Base-by-base conservation (phyloP, 768 basidiomycete genomes). In the Gloeopeniophorella convolvens region DNA sequence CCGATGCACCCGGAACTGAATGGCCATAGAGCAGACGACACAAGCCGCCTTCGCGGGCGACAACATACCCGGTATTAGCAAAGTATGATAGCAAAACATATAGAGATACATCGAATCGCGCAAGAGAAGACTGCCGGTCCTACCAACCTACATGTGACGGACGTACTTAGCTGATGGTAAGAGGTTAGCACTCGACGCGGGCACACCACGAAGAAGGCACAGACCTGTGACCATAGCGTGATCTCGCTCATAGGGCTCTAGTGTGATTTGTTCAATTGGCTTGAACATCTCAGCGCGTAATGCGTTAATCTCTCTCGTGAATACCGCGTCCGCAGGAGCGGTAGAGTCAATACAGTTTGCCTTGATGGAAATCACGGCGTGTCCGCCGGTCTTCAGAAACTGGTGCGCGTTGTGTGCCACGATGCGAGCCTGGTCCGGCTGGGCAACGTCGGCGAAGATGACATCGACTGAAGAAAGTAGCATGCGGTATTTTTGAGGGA, bases 271-370 rank as follows among this genome's bases (percentile, higher is more conserved):
- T 65, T 97, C 93, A 42, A 93, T 73, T 12, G 96, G 93, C 73
- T 93, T 97, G 72, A 99, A 83, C 60, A 81, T 83, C 62, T 73
- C 75, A 40, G 76, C 74, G 65, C 85, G 82, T 62, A 98, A 73
- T 55, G 71, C 77, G 65, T 91, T 80, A 34, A 97, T 87, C 69
- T 98, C 91, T 31, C 76, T 70, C 1, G 90, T 85, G 61, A 98
- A 99, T 40, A 98, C 85, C 21, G 82, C 83, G 56, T 91, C 89
- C 9, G 96, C 82, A 2, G 90, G 81, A 3, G 78, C 79, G n/a
- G 94, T 97, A 35, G 92, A 97, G 69, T 99, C 96, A 66, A 99
- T 87, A 75, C 96, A 99, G 62, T 88, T 92, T 26, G 96, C 96
- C 74, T 99, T 99, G 79, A 99, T 96, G 47, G 95, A 98, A 57